A percentile compares a stretch with the other conserved stretches of the same genome.
Conservation (phyloP, 768 basidiomycete genomes). For the Mrakia frigida region DNA sequence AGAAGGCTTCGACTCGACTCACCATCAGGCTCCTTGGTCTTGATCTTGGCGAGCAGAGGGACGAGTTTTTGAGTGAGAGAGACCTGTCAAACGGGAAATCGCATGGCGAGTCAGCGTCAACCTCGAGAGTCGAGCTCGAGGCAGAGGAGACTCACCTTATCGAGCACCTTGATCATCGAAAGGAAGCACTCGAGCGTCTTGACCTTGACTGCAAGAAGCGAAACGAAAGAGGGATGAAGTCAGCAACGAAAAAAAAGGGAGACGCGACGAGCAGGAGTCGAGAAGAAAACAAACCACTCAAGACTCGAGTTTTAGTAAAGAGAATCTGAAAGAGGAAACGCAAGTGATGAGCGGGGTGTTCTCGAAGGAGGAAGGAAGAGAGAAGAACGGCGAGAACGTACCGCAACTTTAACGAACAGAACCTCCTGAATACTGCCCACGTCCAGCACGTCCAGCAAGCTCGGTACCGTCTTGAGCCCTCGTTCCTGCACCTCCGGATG, state of each 20-base stretch:
- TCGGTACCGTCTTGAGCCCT: conserved; percentile 14
- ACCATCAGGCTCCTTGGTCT: conserved; percentile 59
- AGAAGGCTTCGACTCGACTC: conserved; percentile 34
- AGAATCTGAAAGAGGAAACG: conserved; percentile 56
- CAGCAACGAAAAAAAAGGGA: not conserved
- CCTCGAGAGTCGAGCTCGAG: not conserved
- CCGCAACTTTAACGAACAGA: conserved; percentile 27
- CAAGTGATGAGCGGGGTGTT: not conserved
- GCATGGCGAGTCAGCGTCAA: not conserved
- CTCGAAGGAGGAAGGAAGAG: not conserved
- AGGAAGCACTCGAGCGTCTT: conserved; percentile 44
- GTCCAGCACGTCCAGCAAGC: conserved; percentile 30
- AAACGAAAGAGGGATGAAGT: not conserved
- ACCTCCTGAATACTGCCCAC: conserved; percentile 26
- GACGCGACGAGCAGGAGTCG: conserved; percentile 58
- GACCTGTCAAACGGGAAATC: conserved; percentile 34
- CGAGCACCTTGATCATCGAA: conserved; percentile 43
- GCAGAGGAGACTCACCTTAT: conserved; percentile 35
- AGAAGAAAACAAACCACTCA: conserved; percentile 74
- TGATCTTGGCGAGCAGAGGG: conserved; percentile 85
- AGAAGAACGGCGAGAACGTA: not conserved
- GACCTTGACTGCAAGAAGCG: conserved; percentile 19
- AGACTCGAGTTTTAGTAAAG: conserved; percentile 82
- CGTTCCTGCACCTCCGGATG: conserved; percentile 51
- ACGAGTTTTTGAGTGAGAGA: conserved; percentile 93